Percentiles rank a stretch among this genome's conserved stretches.
These are phyloP conservation scores for Lithospermum erythrorhizon DNA, from an alignment of 257 asterid genomes.

Conservation along the genomic window DNA sequence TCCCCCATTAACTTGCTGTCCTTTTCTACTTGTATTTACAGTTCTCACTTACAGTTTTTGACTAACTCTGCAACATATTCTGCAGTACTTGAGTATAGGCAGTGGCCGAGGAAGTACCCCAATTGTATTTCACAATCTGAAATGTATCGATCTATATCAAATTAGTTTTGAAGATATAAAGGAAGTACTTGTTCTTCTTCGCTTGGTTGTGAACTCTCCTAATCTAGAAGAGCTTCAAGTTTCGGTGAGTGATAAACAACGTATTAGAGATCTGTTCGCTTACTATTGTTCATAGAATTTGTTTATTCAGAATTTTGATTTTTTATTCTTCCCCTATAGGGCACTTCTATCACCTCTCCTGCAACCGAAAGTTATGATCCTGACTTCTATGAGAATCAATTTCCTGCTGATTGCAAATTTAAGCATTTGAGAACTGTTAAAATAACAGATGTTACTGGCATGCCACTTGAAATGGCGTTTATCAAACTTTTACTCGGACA, in stretches of 20 bases:
- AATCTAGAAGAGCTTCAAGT: slow-evolving; percentile 56
- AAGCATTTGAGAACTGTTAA: slow-evolving; percentile 39
- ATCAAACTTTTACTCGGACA: slow-evolving; percentile 60
- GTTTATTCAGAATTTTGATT: background rate
- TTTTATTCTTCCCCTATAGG: slow-evolving; percentile 21
- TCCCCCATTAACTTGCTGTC: background rate
- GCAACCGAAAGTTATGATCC: slow-evolving; percentile 22
- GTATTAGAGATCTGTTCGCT: background rate
- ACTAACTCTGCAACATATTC: background rate
- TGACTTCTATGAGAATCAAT: slow-evolving; percentile 37
- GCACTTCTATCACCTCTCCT: slow-evolving; percentile 37
- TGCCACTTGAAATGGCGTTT: slow-evolving; percentile 54
- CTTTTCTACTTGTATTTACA: background rate
- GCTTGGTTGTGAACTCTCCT: slow-evolving; percentile 63
- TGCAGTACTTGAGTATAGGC: slow-evolving; percentile 68
- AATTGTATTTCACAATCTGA: slow-evolving; percentile 38
- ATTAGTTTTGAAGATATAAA: slow-evolving; percentile 71
- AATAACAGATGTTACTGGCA: slow-evolving; percentile 47
- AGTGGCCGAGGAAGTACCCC: slow-evolving; percentile 28
- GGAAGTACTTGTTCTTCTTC: slow-evolving; percentile 64
- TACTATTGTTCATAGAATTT: background rate
- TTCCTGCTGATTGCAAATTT: slow-evolving; percentile 23
- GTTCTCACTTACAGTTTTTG: background rate
- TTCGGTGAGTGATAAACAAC: slow-evolving; percentile 39
- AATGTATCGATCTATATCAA: slow-evolving; percentile 67